Base-by-base conservation (phyloP, 2,329 filamentous ascomycete genomes). In the Domatiomyces catenatus region DNA sequence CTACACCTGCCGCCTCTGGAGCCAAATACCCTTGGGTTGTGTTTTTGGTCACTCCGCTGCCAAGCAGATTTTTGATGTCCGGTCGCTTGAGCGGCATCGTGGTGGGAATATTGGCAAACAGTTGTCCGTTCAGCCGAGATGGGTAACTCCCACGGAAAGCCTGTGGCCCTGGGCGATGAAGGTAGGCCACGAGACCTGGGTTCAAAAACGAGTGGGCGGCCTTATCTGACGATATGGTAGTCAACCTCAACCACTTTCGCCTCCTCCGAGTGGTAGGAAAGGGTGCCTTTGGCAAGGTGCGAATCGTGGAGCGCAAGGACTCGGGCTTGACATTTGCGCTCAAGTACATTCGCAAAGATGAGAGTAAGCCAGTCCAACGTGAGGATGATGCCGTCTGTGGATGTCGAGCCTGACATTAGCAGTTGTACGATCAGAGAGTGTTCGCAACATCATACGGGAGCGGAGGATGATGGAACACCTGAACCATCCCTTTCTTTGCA, bases 321-420 rank as follows among this genome's bases (percentile, higher is more conserved):
- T 94, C 88, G 1, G 83, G 82, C 51, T 71, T 96, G 61, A 90
- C 89, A 2, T 98, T 98, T 68, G 92, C 92, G 44, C 76, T 98
- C 58, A 98, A 98, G 69, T 96, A 96, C 68, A 96, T 96, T 58
- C 82, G 89, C 59, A 96, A 95, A 77, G 90, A 96, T 84, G 90
- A 96, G 79, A 86, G 88, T 89, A 63, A 55, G 80, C 69, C 22
- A 24, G 6, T 24, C 10, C 20, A 17, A 10, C n/a, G 19, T 12
- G 46, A 22, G 19, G 26, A 32, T 48, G 48, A 48, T 52, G 55
- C 18, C 8, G n/a, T 19, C 43, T 42, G 50, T 24, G 45, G 6
- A 48, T 46, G 36, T 47, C 44, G 56, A 60, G 44, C 61, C 52
- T 47, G 17, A 18, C 17, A 32, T 2, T 12, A 12, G 60, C 66